Base-by-base conservation (phyloP, 2,329 filamentous ascomycete genomes). In the Albophoma yamanashiensis region DNA sequence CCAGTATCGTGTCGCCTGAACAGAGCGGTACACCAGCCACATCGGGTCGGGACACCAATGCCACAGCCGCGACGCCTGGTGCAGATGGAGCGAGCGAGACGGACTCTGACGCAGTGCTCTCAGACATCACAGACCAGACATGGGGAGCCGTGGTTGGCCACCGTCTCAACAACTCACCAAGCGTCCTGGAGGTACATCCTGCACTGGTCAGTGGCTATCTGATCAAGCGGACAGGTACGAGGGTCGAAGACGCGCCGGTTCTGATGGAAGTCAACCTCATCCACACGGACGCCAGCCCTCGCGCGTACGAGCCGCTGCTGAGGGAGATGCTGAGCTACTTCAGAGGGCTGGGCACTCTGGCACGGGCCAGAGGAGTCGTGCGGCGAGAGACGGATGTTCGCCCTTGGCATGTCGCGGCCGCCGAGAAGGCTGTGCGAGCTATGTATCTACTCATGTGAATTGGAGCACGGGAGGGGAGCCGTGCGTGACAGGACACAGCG, bases 371-470 rank as follows among this genome's bases (percentile, higher is more conserved):
- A 62, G 88, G 85, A 0, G 76, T 87, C 67, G 76, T 85, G 67
- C 80, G 84, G 67, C 73, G 79, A 62, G 77, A 84, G 59, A 79
- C 75, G 56, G 84, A 86, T 67, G 79, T 85, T n/a, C 76, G 89
- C 66, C 90, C 90, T 22, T 91, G 89, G 88, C 90, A 93, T 77
- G 76, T 93, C 62, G 87, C 85, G 15, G 87, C 83, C 22, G 89
- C 86, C 2, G 82, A 88, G 72, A 88, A 87, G 73, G 88, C 83
- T 2, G 85, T 86, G 4, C 78, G 83, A 69, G 86, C 82, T 25
- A 72, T 93, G 68, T 84, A 85, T 71, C 76, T 83, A 67, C 73
- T 87, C 67, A 82, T 88, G 79, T 90, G 75, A 81, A 4, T 36
- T 22, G 4, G 31, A 2, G 27, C 8, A 11, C 31, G 20, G 11